These are phyloP conservation scores for Diaporthe amygdali DNA, from an alignment of 2,329 filamentous ascomycete genomes.

Conservation along the genomic window DNA sequence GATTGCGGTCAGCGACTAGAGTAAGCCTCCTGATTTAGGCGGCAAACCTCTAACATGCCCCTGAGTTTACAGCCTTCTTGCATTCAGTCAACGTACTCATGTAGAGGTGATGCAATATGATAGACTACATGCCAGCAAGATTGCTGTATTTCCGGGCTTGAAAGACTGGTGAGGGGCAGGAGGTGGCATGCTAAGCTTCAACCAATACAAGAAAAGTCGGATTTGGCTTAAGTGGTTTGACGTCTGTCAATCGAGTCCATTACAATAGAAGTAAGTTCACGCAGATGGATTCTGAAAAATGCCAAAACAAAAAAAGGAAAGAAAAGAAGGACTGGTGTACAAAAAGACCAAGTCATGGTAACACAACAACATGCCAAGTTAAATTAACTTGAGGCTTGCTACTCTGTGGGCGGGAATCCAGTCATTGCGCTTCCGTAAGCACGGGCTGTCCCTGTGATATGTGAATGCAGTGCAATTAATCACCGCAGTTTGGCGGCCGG, in stretches of 20 bases:
- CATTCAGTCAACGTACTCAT: background rate
- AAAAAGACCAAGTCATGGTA: too few relatives aligned
- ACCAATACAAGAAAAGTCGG: too few relatives aligned
- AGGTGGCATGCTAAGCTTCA: background rate
- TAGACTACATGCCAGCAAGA: background rate
- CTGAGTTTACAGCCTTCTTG: background rate
- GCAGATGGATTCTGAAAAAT: too few relatives aligned
- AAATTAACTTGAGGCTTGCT: too few relatives aligned
- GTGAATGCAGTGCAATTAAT: background rate
- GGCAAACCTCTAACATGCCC: background rate
- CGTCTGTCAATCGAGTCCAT: too few relatives aligned
- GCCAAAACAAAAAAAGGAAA: too few relatives aligned
- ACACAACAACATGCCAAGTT: too few relatives aligned
- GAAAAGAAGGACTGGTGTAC: too few relatives aligned
- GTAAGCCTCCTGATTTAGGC: background rate
- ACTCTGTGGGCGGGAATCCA: too few relatives aligned
- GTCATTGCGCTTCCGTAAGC: too few relatives aligned
- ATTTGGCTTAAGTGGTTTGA: too few relatives aligned
- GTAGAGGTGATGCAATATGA: background rate
- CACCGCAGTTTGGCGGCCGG: background rate
- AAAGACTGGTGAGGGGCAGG: background rate
- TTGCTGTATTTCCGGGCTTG: background rate
- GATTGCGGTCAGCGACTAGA: background rate
- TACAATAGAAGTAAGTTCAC: too few relatives aligned
- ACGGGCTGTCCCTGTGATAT: background rate